These are phyloP conservation scores for Ulota crispa DNA, from an alignment of 225 moss, liverwort and hornwort species.

Conservation along the genomic window DNA sequence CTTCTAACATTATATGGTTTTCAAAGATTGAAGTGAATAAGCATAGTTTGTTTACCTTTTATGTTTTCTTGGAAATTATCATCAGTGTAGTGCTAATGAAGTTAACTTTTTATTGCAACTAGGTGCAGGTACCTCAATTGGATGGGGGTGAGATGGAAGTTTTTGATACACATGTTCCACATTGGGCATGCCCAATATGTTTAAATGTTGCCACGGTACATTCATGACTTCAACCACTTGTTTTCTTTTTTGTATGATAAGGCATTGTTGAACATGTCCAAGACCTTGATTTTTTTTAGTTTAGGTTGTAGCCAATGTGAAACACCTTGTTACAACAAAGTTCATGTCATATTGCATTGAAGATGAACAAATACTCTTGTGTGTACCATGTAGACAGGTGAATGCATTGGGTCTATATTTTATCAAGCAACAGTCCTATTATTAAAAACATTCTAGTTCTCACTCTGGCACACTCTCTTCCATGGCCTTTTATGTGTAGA, in stretches of 20 bases:
- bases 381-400: too few species aligned
- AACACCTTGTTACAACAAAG: not conserved
- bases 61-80: not conserved
- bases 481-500: too few species aligned
- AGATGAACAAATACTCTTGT: too few species aligned
- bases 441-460: too few species aligned
- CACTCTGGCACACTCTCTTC: too few species aligned
- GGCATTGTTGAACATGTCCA: not conserved
- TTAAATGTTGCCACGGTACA: slow-evolving; percentile 89
- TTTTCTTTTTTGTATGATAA: not conserved
- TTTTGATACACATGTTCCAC: slow-evolving; percentile 91
- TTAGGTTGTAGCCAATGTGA: not conserved
- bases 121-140: slow-evolving; percentile 97
- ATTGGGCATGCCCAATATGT: slow-evolving; percentile 89
- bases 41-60: not conserved
- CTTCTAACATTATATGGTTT: too few species aligned
- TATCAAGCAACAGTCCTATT: too few species aligned
- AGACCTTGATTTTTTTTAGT: not conserved
- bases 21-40: not conserved
- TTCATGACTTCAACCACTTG: not conserved
- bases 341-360: not conserved
- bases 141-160: slow-evolving; percentile 95
- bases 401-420: too few species aligned
- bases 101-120: slow-evolving; percentile 36
- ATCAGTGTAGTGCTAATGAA: slow-evolving; percentile 21